Conservation (phyloP, 805 yeast genomes). For the Grigorovia yakushimaensis region DNA sequence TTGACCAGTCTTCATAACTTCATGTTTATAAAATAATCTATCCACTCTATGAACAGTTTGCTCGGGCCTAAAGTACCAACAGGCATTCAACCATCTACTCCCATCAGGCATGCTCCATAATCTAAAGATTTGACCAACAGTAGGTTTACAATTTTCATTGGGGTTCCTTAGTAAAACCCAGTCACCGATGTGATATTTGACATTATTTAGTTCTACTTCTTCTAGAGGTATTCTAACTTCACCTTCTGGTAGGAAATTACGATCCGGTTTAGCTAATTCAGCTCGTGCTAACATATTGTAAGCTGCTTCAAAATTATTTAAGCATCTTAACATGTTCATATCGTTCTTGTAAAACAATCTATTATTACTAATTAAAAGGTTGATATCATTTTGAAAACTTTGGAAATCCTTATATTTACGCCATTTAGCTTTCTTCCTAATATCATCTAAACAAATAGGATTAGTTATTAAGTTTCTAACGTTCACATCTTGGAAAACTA, state of each 20-base stretch:
- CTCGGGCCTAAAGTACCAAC: conserved; percentile 97
- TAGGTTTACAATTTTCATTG: conserved; percentile 81
- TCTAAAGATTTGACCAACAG: conserved; percentile 86
- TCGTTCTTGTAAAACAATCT: conserved; percentile 52
- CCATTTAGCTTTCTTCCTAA: conserved; percentile 73
- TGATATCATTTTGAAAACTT: conserved; percentile 66
- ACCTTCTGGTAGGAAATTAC: conserved; percentile 50
- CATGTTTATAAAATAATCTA: conserved; percentile 82
- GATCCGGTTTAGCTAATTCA: conserved; percentile 75
- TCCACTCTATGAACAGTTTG: conserved; percentile 94
- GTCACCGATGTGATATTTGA: conserved; percentile 77
- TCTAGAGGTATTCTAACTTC: conserved; percentile 71
- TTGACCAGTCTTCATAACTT: conserved; percentile 93
- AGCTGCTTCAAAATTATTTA: conserved; percentile 49
- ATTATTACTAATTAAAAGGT: conserved; percentile 63
- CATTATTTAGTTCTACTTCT: conserved; percentile 58
- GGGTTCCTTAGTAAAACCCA: conserved; percentile 90
- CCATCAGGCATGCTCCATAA: conserved; percentile 78
- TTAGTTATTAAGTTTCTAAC: conserved; percentile 41
- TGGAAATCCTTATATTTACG: conserved; percentile 73
- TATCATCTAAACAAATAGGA: conserved; percentile 61
- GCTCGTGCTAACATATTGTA: conserved; percentile 49
- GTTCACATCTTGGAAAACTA: conserved; percentile 35
- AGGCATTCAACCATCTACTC: conserved; percentile 78
- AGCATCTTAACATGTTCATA: conserved; percentile 49